Evolutionary conservation across 352 stramenopile genomes (phyloP).

Genomic region (Lagenidium giganteum): DNA sequence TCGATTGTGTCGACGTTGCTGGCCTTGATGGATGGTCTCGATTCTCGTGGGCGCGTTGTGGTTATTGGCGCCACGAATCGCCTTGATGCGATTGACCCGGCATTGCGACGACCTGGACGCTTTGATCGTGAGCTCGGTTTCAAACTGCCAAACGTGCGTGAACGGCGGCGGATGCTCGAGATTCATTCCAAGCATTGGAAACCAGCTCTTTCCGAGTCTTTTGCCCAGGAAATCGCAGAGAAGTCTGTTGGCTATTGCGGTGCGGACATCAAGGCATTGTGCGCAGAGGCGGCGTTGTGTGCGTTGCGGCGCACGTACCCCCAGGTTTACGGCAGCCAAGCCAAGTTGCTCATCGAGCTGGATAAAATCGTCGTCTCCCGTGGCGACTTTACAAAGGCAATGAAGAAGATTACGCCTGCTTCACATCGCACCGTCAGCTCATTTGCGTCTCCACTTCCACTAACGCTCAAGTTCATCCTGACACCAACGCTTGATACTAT

Average conservation of each 20-base stretch:
- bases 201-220: conserved; percentile 47
- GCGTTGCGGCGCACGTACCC: conserved; percentile 83
- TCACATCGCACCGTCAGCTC: conserved; percentile 67
- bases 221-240: conserved; percentile 76
- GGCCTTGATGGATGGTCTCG: conserved; percentile 90
- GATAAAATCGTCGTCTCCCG: conserved; percentile 68
- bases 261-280: conserved; percentile 90
- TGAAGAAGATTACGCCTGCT: conserved; percentile 81
- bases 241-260: conserved; percentile 88
- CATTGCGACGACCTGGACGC: conserved; percentile 90
- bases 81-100: conserved; percentile 93
- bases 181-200: conserved; percentile 89
- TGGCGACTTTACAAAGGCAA: conserved; percentile 61
- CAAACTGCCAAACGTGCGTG: conserved; percentile 76
- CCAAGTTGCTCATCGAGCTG: conserved; percentile 75
- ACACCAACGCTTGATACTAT: conserved; percentile 28
- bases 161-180: conserved; percentile 80
- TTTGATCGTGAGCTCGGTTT: conserved; percentile 92
- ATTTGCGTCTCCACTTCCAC: conserved; percentile 70
- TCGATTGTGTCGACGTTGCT: conserved; percentile 92
- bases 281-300: conserved; percentile 85
- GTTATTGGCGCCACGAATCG: conserved; percentile 99
- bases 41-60: conserved; percentile 87
- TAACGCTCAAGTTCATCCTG: conserved; percentile 41
- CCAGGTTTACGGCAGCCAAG: conserved; percentile 79